Base-by-base conservation (phyloP, 2,329 filamentous ascomycete genomes). In the Cladosporium sp. region DNA sequence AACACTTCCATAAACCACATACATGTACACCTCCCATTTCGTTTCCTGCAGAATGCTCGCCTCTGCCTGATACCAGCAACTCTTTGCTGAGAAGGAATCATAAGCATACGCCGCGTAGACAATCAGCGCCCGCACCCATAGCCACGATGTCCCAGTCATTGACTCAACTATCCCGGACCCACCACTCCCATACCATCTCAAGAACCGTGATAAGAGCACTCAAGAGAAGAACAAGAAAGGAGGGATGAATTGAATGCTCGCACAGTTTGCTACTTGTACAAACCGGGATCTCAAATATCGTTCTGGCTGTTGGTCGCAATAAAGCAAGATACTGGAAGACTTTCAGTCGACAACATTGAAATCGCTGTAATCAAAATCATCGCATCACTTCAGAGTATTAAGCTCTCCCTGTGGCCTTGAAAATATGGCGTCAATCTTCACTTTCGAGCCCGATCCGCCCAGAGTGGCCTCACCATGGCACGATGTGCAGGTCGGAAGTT, bases 401-500 rank as follows among this genome's bases (percentile, higher is more conserved):
- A 27, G 22, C 9, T 27, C 22, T 27, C 5, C 22, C 5, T 5
- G 22, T 5, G 22, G 22, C 5, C 13, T n/a, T 4, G 12, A 35
- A 35, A 3, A 7, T 3, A 94, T 93, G 88, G 92, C 93, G 52
- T 96, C 92, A 11, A 88, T 98, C 59, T 98, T 98, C 67, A 96
- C 92, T 0, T 98, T 88, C 66, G 89, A 96, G 55, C 84, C 88
- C 2, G 86, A 95, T 57, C 88, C 90, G 39, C 88, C 88, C 2
- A 78, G 88, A 67, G 89, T 97, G 30, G 85, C 87, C 12, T 97
- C 92, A 15, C 93, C 93, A 13, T 98, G 93, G 93, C 78, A 43
- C 12, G 48, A 43, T 29, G 36, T 43, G 9, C 16, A 35, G n/a
- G 18, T 29, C n/a, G 42, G 41, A 25, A 46, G 49, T n/a, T 29